phyloP scores from a whole-genome alignment of 164 flowering plant genomes.

The Annona cherimola region DNA sequence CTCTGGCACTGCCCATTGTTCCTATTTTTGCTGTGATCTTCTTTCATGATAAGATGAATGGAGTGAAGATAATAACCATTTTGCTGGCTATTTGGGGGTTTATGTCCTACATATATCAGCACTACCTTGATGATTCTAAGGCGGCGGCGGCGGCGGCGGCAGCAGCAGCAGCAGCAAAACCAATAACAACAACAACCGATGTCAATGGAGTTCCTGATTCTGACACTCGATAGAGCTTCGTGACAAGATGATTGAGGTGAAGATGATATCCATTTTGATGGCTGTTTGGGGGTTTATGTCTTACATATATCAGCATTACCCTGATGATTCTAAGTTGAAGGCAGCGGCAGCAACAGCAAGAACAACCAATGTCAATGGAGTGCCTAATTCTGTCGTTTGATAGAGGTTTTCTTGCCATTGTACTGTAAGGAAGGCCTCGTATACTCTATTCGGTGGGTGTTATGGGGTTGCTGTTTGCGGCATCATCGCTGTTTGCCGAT shows the following conservation, averaged over 20 bases:
- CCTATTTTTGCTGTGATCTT: slow-evolving; percentile 15
- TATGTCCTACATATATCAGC: slow-evolving; percentile 12
- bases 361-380: background rate
- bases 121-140: slow-evolving; percentile 14
- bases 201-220: background rate
- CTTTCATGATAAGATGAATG: slow-evolving; percentile 20
- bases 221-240: background rate
- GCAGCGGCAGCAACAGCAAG: background rate
- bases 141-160: background rate
- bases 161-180: too few species aligned
- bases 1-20: slow-evolving; percentile 12
- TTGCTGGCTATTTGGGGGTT: slow-evolving; percentile 16
- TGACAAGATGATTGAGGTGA: slow-evolving; percentile 34
- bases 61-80: slow-evolving; percentile 19
- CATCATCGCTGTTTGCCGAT: slow-evolving; percentile 19
- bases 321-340: slow-evolving; percentile 17
- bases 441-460: background rate
- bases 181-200: background rate
- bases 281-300: slow-evolving; percentile 27
- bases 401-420: background rate
- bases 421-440: background rate
- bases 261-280: slow-evolving; percentile 25
- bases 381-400: background rate
- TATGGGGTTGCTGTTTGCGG: slow-evolving; percentile 24
- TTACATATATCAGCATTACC: slow-evolving; percentile 27